Evolutionary conservation across 768 basidiomycete species (phyloP).

Genomic region (Boletus subcaerulescens): DNA sequence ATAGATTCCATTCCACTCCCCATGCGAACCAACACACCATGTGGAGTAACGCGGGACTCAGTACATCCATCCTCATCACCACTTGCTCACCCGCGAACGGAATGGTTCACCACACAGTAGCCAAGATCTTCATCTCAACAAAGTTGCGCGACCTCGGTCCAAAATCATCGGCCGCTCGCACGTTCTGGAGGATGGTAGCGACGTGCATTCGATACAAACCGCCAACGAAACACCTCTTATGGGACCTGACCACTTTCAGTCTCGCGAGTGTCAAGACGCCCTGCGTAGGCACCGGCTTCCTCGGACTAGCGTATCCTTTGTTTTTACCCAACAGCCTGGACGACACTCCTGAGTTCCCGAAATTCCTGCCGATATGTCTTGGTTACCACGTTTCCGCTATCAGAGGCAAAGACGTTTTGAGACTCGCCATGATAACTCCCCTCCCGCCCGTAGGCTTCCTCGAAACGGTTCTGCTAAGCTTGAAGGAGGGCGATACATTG

Average conservation of each 20-base stretch:
- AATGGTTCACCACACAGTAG: constrained; percentile 28
- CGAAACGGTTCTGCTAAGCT: constrained; percentile 18
- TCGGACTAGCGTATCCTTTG: constrained; percentile 16
- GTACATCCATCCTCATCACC: constrained; percentile 26
- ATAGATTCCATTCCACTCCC: not conserved
- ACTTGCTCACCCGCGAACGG: constrained; percentile 24
- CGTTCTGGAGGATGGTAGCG: constrained; percentile 26
- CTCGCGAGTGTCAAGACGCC: constrained; percentile 24
- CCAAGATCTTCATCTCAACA: constrained; percentile 24
- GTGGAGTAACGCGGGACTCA: constrained; percentile 29
- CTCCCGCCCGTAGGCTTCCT: constrained; percentile 21
- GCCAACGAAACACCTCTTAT: constrained; percentile 16
- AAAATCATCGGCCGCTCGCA: constrained; percentile 19
- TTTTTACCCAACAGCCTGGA: constrained; percentile 2
- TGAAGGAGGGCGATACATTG: constrained; percentile 22
- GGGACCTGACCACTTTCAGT: constrained; percentile 20
- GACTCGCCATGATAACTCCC: constrained; percentile 17
- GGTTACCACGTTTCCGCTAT: not conserved
- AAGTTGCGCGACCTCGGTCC: constrained; percentile 26
- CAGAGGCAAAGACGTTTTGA: constrained; percentile 5
- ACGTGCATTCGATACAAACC: constrained; percentile 26
- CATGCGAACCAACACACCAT: constrained; percentile 7
- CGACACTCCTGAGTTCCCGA: constrained; percentile 19
- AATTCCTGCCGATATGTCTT: constrained; percentile 17
- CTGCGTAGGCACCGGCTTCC: constrained; percentile 21